Evolutionary conservation across 2,329 filamentous ascomycete species (phyloP).

Genomic region (Diplodia mutila): DNA sequence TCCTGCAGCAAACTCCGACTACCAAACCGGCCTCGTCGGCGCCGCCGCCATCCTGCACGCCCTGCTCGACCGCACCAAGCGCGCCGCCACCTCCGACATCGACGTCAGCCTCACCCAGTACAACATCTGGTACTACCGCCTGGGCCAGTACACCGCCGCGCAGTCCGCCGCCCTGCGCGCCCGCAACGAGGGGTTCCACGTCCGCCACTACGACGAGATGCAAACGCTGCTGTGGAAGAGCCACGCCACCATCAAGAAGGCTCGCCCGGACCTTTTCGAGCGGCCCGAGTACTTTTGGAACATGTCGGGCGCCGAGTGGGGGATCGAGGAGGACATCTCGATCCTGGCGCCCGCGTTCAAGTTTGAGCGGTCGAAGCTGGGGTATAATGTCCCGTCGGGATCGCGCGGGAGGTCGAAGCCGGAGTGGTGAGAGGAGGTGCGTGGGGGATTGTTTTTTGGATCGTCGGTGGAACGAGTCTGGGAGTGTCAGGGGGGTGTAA

Average conservation of each 20-base stretch:
- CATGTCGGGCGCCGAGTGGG: slow-evolving; percentile 23
- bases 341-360: slow-evolving; percentile 23
- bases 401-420: slow-evolving; percentile 21
- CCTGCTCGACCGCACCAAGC: slow-evolving; percentile 39
- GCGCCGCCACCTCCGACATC: slow-evolving; percentile 20
- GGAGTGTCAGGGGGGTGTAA: not conserved
- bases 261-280: slow-evolving; percentile 11
- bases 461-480: no score
- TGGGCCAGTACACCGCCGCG: slow-evolving; percentile 17
- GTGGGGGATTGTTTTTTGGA: not conserved
- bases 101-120: slow-evolving; percentile 26
- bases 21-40: slow-evolving; percentile 49
- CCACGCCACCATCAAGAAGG: slow-evolving; percentile 2
- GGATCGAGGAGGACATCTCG: slow-evolving; percentile 14
- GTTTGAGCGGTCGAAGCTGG: slow-evolving; percentile 21
- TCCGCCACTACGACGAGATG: slow-evolving; percentile 26
- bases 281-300: slow-evolving; percentile 18
- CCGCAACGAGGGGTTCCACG: slow-evolving; percentile 21
- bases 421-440: not conserved
- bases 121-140: slow-evolving; percentile 26
- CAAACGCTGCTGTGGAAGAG: slow-evolving; percentile 16
- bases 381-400: slow-evolving; percentile 14
- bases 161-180: slow-evolving; percentile 1
- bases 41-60: slow-evolving; percentile 48
- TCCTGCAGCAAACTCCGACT: slow-evolving; percentile 21